Conservation (phyloP, 1,284 basidiomycete genomes). For the Earliella scabrosa region DNA sequence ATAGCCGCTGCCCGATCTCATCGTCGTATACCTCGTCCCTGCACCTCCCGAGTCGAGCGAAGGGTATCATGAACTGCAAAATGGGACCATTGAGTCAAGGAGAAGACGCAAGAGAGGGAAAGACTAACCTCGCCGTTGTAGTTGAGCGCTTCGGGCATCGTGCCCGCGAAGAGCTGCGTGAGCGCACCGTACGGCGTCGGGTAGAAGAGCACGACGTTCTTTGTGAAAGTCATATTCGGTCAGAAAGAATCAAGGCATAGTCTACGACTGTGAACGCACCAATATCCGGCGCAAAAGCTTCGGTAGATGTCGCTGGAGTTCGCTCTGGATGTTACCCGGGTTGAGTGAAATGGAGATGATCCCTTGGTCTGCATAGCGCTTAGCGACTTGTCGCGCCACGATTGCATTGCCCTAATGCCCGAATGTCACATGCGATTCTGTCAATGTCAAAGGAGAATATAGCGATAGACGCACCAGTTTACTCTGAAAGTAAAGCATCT, state of each 20-base stretch:
- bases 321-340: conserved; percentile 36
- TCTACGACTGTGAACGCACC: conserved; percentile 1
- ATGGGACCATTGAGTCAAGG: no score
- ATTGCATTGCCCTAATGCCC: conserved; percentile 41
- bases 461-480: conserved; percentile 41
- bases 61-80: background rate
- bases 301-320: conserved; percentile 18
- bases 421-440: conserved; percentile 26
- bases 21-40: conserved; percentile 3
- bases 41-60: no score
- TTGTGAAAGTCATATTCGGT: background rate
- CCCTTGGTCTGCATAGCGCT: conserved; percentile 33
- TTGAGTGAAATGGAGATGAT: conserved; percentile 44
- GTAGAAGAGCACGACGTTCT: conserved; percentile 13
- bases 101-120: background rate
- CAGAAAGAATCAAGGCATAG: no score
- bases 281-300: conserved; percentile 2
- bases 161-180: conserved; percentile 31
- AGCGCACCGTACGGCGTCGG: conserved; percentile 28
- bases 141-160: conserved; percentile 27
- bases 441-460: background rate
- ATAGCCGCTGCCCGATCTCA: conserved; percentile 38
- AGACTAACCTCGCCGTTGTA: conserved; percentile 29
- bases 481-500: conserved; percentile 43
- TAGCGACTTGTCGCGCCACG: conserved; percentile 38